Evolutionary conservation across 116 monocot species (phyloP).

Genomic region (Thalassia testudinum): DNA sequence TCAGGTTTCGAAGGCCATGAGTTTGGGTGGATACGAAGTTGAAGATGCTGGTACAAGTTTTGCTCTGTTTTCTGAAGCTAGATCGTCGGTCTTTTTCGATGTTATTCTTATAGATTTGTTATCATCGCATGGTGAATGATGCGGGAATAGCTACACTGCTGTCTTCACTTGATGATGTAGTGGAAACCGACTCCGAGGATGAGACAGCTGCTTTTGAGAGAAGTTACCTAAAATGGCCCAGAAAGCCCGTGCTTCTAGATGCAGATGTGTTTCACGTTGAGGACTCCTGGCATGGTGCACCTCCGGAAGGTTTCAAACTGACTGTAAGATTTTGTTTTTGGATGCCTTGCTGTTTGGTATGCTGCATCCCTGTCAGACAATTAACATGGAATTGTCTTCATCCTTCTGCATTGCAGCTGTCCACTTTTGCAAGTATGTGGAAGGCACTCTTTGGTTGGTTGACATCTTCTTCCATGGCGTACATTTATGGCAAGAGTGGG

Average conservation of each 20-base stretch:
- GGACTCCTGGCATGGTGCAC: constrained; percentile 86
- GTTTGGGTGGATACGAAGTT: constrained; percentile 41
- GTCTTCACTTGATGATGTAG: constrained; percentile 12
- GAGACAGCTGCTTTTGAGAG: constrained; percentile 19
- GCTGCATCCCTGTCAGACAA: neutral
- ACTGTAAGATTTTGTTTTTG: constrained; percentile 25
- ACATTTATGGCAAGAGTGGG: constrained; percentile 53
- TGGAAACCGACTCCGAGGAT: constrained; percentile 13
- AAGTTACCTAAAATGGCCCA: constrained; percentile 60
- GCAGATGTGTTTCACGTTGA: constrained; percentile 76
- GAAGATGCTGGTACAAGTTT: constrained; percentile 49
- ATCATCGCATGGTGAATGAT: constrained; percentile 28
- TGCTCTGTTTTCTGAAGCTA: too few species aligned
- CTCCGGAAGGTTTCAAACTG: constrained; percentile 76
- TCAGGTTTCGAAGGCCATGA: constrained; percentile 43
- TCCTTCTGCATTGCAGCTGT: constrained; percentile 29
- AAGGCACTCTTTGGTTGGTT: constrained; percentile 82
- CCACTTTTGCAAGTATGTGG: constrained; percentile 84
- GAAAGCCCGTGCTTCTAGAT: constrained; percentile 75
- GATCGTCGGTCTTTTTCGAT: too few species aligned
- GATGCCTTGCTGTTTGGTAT: neutral
- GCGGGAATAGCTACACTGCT: constrained; percentile 68
- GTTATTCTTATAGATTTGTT: too few species aligned
- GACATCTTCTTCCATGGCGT: constrained; percentile 65
- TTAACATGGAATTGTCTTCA: neutral